Base-by-base conservation (phyloP, 768 basidiomycete species). In the Lactarius evosmus region DNA sequence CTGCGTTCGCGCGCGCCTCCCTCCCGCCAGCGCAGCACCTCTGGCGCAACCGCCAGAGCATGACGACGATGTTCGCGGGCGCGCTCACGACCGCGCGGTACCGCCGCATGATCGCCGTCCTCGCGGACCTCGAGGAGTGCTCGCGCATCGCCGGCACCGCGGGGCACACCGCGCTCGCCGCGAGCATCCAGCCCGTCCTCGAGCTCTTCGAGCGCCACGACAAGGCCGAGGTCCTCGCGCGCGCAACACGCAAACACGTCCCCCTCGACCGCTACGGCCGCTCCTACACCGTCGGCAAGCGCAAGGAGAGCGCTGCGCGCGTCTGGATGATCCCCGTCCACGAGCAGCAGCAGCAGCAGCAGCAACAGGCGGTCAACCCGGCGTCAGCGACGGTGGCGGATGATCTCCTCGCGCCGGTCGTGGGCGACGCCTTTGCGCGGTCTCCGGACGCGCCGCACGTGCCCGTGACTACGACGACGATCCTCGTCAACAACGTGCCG, bases 321-420 rank as follows among this genome's bases (percentile, higher is more conserved):
- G 94, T 95, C 9, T 98, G 95, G 95, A 89, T 96, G 79, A 89
- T 97, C 65, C 84, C 87, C 36, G 82, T 83, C 29, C 76, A 80
- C 60, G 52, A 56, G 49, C 44, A 60, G 14, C 58, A 40, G 25
- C 68, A 55, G 54, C 17, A 6, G 19, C 51, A 11, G 16, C 27
- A 17, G 25, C 27, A 12, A 17, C 34, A 4, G 12, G n/a, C 9
- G 11, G 19, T 11, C 32, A 17, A 9, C 32, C 2, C 51, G 25
- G 29, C 63, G 29, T 52, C 67, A 4, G 33, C 51, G n/a, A 38
- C 29, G 22, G 46, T 7, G 59, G 32, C 17, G 41, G 41, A 34
- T 9, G 62, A 57, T 50, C 56, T 67, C 30, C 55, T 61, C 36
- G 53, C 56, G 38, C 58, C 65, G 0, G 32, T 49, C 12, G 29